These are phyloP conservation scores for Exophiala calicioides DNA, from an alignment of 2,329 filamentous ascomycete species.

Conservation along the genomic window DNA sequence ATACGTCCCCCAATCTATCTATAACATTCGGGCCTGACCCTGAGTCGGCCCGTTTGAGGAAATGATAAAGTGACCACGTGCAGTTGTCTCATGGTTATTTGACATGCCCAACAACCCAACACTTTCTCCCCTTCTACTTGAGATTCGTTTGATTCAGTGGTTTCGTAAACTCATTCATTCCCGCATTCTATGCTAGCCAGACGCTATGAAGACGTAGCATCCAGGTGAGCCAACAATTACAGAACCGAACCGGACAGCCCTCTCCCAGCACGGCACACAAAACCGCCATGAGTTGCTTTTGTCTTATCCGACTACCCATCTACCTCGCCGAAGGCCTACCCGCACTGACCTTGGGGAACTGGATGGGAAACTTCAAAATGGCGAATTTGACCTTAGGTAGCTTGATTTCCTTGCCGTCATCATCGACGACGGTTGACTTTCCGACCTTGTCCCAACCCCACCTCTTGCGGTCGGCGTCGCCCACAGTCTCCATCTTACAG, in stretches of 20 bases:
- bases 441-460: conserved; percentile 38
- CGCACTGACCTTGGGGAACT: conserved; percentile 67
- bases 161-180: too few species aligned
- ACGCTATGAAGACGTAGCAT: too few species aligned
- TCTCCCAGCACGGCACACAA: too few species aligned
- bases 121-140: too few species aligned
- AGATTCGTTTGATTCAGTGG: too few species aligned
- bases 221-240: too few species aligned
- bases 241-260: too few species aligned
- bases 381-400: conserved; percentile 58
- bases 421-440: conserved; percentile 62
- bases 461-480: conserved; percentile 43
- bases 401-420: conserved; percentile 62
- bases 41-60: conserved; percentile 4
- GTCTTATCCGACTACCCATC: too few species aligned
- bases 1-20: not conserved
- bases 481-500: conserved; percentile 45
- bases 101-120: too few species aligned
- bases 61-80: conserved; percentile 15
- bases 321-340: conserved; percentile 19
- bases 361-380: conserved; percentile 72
- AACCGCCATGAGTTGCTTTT: too few species aligned
- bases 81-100: conserved; percentile 17
- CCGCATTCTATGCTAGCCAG: too few species aligned
- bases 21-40: conserved; percentile 4